These are phyloP conservation scores for Annulohypoxylon stygium DNA, from an alignment of 495 filamentous ascomycete genomes.

Conservation along the genomic window DNA sequence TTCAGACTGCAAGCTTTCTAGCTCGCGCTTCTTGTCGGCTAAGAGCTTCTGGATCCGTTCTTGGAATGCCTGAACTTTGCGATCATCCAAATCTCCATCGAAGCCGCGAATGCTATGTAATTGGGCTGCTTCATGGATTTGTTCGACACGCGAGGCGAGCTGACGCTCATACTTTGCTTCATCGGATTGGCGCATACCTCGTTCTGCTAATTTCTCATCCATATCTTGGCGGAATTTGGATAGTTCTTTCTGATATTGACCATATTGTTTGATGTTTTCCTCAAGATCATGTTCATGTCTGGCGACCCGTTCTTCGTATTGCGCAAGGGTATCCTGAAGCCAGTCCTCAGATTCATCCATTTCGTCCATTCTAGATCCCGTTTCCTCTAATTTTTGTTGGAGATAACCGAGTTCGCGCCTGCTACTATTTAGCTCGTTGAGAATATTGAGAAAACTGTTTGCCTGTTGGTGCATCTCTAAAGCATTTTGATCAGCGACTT, in stretches of 20 bases:
- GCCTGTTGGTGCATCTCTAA: slow-evolving; percentile 59
- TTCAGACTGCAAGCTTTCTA: slow-evolving; percentile 79
- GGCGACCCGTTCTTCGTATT: slow-evolving; percentile 81
- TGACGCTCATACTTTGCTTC: slow-evolving; percentile 88
- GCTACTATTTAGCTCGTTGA: slow-evolving; percentile 80
- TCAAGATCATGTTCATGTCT: slow-evolving; percentile 74
- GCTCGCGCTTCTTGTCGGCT: slow-evolving; percentile 79
- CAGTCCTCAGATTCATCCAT: slow-evolving; percentile 83
- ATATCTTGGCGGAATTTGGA: slow-evolving; percentile 68
- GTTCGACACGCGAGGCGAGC: slow-evolving; percentile 71
- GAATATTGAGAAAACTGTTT: slow-evolving; percentile 61
- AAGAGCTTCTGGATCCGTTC: slow-evolving; percentile 78
- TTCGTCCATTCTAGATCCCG: slow-evolving; percentile 77
- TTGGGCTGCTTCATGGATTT: slow-evolving; percentile 83
- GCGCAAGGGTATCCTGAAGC: slow-evolving; percentile 78
- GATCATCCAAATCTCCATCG: slow-evolving; percentile 80
- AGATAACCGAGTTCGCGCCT: slow-evolving; percentile 72
- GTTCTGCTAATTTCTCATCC: slow-evolving; percentile 81
- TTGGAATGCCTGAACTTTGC: slow-evolving; percentile 80
- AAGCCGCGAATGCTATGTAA: slow-evolving; percentile 87
- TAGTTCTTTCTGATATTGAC: slow-evolving; percentile 73
- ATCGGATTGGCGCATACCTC: slow-evolving; percentile 86
- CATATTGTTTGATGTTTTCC: slow-evolving; percentile 70
- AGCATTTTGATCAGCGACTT: slow-evolving; percentile 57
- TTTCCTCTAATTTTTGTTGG: slow-evolving; percentile 72